Base-by-base conservation (phyloP, 2,329 filamentous ascomycete genomes). In the Biscogniauxia marginata region DNA sequence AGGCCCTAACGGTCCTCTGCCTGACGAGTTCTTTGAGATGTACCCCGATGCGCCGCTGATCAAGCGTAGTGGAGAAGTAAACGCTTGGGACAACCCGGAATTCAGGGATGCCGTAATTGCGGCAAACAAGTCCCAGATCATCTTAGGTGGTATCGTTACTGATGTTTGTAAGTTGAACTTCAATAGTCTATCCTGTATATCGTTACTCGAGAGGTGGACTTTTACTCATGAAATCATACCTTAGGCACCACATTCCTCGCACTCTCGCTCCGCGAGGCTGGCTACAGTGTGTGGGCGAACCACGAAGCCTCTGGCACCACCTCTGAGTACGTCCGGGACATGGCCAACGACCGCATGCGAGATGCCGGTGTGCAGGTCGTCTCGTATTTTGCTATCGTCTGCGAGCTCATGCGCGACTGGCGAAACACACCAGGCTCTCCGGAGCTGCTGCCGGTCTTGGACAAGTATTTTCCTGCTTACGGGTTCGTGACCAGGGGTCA, bases 221-320 rank as follows among this genome's bases (percentile, higher is more conserved):
- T n/a, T n/a, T n/a, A n/a, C n/a, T n/a, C n/a, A n/a, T n/a, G n/a
- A n/a, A n/a, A n/a, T 22, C 20, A 7, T 34, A 13, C 4, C 30
- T 34, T 23, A 68, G 65, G 80, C 79, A 89, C 86, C 20, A 78
- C 88, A 0, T 91, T 91, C 76, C 79, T 89, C 5, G 86, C 89
- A 0, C 79, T 91, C n/a, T 88, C 86, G 0, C 82, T 91, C 4
- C 79, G 86, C 34, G 81, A 85, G 13, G 87, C 84, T 46, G 89
- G 88, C 22, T 92, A 90, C 76, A 82, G 82, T 39, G 88, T 92
- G 56, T 91, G 82, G 75, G 87, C 86, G 64, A 89, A 90, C 73
- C 80, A 86, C 52, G 88, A 91, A 65, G 88, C 85, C 2, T 86
- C 81, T 0, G 88, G 87, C 1, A 91, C 88, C 1, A 85, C 85